These are phyloP conservation scores for Cercospora berteroae DNA, from an alignment of 2,329 filamentous ascomycete genomes.

Conservation along the genomic window DNA sequence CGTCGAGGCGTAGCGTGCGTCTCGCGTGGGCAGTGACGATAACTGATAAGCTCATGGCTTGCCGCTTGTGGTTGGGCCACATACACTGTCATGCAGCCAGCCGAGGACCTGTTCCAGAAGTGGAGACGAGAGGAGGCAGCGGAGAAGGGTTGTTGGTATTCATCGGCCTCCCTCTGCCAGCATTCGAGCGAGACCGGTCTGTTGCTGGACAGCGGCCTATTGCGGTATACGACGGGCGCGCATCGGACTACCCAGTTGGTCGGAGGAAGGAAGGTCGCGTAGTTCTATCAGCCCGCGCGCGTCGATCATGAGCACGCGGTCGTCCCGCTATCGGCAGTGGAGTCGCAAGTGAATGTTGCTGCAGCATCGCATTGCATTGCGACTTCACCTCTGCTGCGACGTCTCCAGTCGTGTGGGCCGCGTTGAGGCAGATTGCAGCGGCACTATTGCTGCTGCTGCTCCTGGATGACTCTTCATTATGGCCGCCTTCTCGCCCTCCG, in stretches of 20 bases:
- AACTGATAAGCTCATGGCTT: not conserved
- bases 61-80: not conserved
- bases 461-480: not conserved
- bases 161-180: not conserved
- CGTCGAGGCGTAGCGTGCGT: not conserved
- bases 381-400: slow-evolving; percentile 3
- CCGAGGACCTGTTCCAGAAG: not conserved
- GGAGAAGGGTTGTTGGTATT: not conserved
- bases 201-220: not conserved
- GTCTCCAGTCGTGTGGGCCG: slow-evolving; percentile 5
- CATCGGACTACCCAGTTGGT: slow-evolving; percentile 10
- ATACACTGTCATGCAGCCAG: not conserved
- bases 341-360: slow-evolving; percentile 7
- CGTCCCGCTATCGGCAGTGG: slow-evolving; percentile 18
- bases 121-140: not conserved
- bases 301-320: slow-evolving; percentile 13
- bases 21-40: slow-evolving; percentile 4
- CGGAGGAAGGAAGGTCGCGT: not conserved
- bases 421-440: slow-evolving; percentile 2
- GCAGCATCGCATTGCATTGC: slow-evolving; percentile 11
- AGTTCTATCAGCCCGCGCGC: not conserved
- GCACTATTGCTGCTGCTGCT: not conserved
- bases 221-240: not conserved
- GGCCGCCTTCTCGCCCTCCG: slow-evolving; percentile 1
- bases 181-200: not conserved